Evolutionary conservation across 106 monocot species (phyloP), one percentile per base, ranked within the genome.

Genomic region (Phalaenopsis equestris): DNA sequence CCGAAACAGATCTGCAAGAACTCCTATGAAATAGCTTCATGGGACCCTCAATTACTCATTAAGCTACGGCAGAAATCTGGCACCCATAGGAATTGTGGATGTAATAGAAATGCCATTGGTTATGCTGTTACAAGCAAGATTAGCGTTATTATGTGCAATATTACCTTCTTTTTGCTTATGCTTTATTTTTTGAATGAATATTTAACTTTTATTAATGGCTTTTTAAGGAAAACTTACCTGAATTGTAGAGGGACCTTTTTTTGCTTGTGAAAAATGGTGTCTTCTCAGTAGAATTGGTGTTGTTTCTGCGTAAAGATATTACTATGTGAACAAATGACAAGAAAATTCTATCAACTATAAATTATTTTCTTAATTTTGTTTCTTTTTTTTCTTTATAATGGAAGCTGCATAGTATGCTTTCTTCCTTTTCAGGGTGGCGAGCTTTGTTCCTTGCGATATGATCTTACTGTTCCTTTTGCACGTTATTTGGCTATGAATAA

Each of bases 401-500:
- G 14, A 74, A 45, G 42, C 17, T 74, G 74, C 42, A 18, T 8
- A 14, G 39, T 41, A 45, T 42, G 9, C 12, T 82, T 58, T 30
- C 18, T 46, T 79, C 48, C 15, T 68, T 72, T 85, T 79, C 86
- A 99, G 98, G 98, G 94, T 79, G 98, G 98, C 80, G 98, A 99
- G 52, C 86, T 95, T 77, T 99, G 98, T 81, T 99, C 98, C 41
- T 79, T 99, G 80, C 73, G 94, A 67, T 99, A 95, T 86, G 98
- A 99, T 76, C 81, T 99, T 72, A 99, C 98, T 72, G 98, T 99
- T 57, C 98, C 98, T 57, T 99, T 99, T 86, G 98, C 98, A 77
- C 89, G 98, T 37, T 92, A 78, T 57, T 1, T 96, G 37, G 95
- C 91, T 3, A 95, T 95, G 93, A 93, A 99, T 58, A 95, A 87